Conservation (phyloP, 2,329 filamentous ascomycete genomes). For the Aotearoamyces nothofagi region DNA sequence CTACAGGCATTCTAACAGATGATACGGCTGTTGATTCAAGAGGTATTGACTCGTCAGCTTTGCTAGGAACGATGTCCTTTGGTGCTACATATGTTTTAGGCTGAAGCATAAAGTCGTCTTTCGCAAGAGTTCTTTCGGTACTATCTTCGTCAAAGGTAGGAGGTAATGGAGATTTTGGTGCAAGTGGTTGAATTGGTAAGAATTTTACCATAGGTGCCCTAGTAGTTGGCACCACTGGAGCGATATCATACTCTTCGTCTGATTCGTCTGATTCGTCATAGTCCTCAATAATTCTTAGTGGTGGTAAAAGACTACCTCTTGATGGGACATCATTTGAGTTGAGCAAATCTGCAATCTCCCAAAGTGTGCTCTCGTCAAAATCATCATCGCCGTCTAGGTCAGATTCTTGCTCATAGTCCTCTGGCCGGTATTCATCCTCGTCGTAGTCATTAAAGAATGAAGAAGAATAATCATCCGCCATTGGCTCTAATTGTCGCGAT, state of each 20-base stretch:
- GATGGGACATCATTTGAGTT: slow-evolving; percentile 35
- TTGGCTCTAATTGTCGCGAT: slow-evolving; percentile 12
- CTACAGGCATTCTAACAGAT: too few relatives aligned
- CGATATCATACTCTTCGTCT: background rate
- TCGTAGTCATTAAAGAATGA: slow-evolving; percentile 48
- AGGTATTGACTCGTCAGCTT: too few relatives aligned
- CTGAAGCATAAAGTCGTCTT: too few relatives aligned
- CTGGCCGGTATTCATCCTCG: slow-evolving; percentile 26
- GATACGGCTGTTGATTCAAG: too few relatives aligned
- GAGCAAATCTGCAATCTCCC: slow-evolving; percentile 47
- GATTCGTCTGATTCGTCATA: slow-evolving; percentile 5
- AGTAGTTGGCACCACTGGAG: too few relatives aligned
- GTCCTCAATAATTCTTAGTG: slow-evolving; percentile 4
- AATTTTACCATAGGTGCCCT: too few relatives aligned
- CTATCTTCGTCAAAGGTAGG: slow-evolving; percentile 6
- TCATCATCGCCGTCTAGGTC: slow-evolving; percentile 28
- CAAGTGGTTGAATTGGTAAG: too few relatives aligned
- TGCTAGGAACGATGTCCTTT: too few relatives aligned
- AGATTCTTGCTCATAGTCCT: slow-evolving; percentile 16
- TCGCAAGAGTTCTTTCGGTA: too few relatives aligned
- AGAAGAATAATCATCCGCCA: slow-evolving; percentile 12
- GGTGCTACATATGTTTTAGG: too few relatives aligned
- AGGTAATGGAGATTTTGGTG: too few relatives aligned
- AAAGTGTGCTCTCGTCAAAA: slow-evolving; percentile 46
- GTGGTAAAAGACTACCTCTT: slow-evolving; percentile 32